phyloP scores from a whole-genome alignment of 805 yeast genomes.

The Nakazawaea anatomiae region DNA sequence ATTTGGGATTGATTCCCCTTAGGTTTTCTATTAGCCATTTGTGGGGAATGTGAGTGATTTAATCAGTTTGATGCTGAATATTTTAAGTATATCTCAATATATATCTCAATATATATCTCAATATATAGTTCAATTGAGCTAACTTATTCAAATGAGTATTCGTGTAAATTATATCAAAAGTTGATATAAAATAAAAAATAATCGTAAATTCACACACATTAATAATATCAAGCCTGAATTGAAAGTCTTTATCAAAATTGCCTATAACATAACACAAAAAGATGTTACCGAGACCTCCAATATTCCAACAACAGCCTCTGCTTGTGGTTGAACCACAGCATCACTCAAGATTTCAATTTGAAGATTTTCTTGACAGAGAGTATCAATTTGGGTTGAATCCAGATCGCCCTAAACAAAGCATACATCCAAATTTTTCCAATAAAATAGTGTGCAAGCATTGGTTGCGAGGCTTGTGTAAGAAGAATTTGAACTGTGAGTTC shows the following conservation, averaged over 20 bases:
- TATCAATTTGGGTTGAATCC: constrained; percentile 82
- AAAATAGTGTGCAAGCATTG: constrained; percentile 97
- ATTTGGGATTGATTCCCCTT: constrained; percentile 1
- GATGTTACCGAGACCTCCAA: constrained; percentile 7
- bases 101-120: too few relatives aligned
- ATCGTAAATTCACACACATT: background rate
- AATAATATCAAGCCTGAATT: too few relatives aligned
- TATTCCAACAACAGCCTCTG: constrained; percentile 8
- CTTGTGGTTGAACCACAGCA: constrained; percentile 2
- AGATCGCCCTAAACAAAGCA: constrained; percentile 87
- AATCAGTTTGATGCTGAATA: too few relatives aligned
- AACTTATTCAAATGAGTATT: background rate
- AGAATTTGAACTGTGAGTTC: constrained; percentile 94
- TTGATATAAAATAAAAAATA: background rate
- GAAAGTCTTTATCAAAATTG: too few relatives aligned
- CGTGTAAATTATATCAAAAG: background rate
- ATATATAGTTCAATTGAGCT: too few relatives aligned
- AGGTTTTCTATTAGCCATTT: too few relatives aligned
- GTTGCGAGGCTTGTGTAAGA: constrained; percentile 95
- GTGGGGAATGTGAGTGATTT: too few relatives aligned
- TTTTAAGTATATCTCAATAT: too few relatives aligned
- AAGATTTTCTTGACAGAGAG: constrained; percentile 75
- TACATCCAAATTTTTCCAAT: constrained; percentile 53
- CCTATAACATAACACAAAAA: too few relatives aligned
- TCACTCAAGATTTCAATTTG: constrained; percentile 48